phyloP scores from a whole-genome alignment of 495 filamentous ascomycete genomes.

The Sporormia fimetaria region DNA sequence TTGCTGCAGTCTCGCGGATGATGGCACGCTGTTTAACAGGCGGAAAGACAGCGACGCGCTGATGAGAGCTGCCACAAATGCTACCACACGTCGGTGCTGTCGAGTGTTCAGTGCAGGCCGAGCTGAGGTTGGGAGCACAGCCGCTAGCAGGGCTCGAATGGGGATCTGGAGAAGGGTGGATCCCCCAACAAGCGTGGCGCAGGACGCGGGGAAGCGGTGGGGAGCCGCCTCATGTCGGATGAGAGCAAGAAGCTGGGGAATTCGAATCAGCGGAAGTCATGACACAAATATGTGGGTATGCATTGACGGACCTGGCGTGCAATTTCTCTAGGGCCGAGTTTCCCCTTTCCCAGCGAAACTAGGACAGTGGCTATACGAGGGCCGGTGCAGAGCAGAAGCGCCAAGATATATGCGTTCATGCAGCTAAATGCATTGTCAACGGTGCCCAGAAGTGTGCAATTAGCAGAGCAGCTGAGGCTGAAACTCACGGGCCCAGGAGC shows the following conservation, averaged over 20 bases:
- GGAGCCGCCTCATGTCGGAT: conserved; percentile 31
- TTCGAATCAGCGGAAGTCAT: conserved; percentile 4
- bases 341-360: conserved; percentile 36
- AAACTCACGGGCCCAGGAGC: conserved; percentile 16
- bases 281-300: conserved; percentile 2
- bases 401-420: conserved; percentile 61
- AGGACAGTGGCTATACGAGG: conserved; percentile 51
- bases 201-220: conserved; percentile 69
- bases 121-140: not conserved
- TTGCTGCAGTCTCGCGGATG: not conserved
- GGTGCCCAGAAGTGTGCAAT: conserved; percentile 5
- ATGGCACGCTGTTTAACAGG: conserved; percentile 20
- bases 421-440: conserved; percentile 38
- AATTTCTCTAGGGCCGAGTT: conserved; percentile 38
- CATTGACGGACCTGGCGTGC: conserved; percentile 35
- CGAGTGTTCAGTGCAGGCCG: not conserved
- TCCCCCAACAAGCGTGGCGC: conserved; percentile 62
- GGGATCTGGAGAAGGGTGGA: conserved; percentile 56
- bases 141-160: conserved; percentile 23
- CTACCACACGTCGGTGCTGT: conserved; percentile 3
- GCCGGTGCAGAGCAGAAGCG: conserved; percentile 58
- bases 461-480: not conserved
- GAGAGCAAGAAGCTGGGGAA: conserved; percentile 14
- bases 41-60: conserved; percentile 24
- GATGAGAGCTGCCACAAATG: conserved; percentile 25